phyloP scores from a whole-genome alignment of 2,329 filamentous ascomycete genomes.

The Pseudomassariella vexata region DNA sequence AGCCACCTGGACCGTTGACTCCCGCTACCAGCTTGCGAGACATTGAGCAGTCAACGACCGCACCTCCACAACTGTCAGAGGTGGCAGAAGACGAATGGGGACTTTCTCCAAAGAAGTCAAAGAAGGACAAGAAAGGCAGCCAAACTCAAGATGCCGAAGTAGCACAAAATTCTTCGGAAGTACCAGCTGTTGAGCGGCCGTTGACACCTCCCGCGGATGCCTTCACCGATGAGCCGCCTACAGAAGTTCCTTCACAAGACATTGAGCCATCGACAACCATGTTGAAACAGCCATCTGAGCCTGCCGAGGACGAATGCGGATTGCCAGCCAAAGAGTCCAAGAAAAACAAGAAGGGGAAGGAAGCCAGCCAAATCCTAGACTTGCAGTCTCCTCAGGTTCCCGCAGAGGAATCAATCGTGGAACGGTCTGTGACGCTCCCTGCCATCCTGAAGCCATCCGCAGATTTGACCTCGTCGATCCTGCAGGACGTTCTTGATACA shows the following conservation, averaged over 20 bases:
- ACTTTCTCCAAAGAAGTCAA: conserved; percentile 19
- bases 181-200: conserved; percentile 5
- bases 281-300: conserved; percentile 1
- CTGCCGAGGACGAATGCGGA: not conserved
- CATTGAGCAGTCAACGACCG: too few species aligned
- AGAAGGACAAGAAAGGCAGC: conserved; percentile 17
- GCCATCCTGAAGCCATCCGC: too few species aligned
- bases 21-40: too few species aligned
- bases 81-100: conserved; percentile 4
- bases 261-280: too few species aligned
- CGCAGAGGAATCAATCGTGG: too few species aligned
- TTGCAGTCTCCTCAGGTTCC: not conserved
- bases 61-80: too few species aligned
- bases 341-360: conserved; percentile 23
- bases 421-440: too few species aligned
- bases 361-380: conserved; percentile 2
- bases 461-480: too few species aligned
- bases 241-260: too few species aligned
- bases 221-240: not conserved
- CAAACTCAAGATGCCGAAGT: not conserved
- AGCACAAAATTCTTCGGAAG: not conserved
- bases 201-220: not conserved
- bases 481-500: too few species aligned
- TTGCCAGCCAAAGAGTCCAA: not conserved
- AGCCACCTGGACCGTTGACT: too few species aligned